A percentile compares a stretch with the other conserved stretches of the same genome.
Evolutionary conservation across 306 rosid species (phyloP).

Genomic region (Calophaca sinica): DNA sequence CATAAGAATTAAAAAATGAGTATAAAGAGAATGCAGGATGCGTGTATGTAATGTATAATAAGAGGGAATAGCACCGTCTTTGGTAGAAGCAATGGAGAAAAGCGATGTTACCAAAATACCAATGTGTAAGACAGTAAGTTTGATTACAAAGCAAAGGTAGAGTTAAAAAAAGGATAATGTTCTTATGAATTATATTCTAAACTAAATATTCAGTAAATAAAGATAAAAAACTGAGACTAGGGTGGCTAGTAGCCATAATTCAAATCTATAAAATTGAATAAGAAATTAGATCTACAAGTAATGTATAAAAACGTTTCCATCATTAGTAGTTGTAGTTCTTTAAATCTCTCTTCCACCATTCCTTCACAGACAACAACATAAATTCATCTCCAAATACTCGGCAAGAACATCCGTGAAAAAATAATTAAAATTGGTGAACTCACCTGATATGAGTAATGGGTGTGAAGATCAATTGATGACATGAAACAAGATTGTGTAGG

Average conservation of each 20-base stretch:
- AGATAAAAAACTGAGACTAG: conserved; percentile 17
- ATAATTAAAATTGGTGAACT: conserved; percentile 25
- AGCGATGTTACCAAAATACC: neutral
- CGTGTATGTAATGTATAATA: neutral
- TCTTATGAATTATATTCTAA: conserved; percentile 6
- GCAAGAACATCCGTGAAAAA: conserved; percentile 1
- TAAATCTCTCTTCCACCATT: conserved; percentile 26
- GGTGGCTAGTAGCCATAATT: conserved; percentile 6
- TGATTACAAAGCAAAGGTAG: conserved; percentile 10
- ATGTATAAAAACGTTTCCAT: neutral
- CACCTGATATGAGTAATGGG: conserved; percentile 99
- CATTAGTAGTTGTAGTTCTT: conserved; percentile 25
- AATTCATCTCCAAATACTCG: conserved; percentile 1
- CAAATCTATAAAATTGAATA: conserved; percentile 13
- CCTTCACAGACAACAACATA: neutral
- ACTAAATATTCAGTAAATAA: conserved; percentile 3
- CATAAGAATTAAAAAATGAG: conserved; percentile 26
- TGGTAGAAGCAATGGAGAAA: conserved; percentile 23
- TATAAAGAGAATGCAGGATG: conserved; percentile 5
- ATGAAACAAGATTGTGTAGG: conserved; percentile 99
- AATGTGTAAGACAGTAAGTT: conserved; percentile 2
- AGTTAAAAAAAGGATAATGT: neutral
- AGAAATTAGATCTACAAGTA: conserved; percentile 15
- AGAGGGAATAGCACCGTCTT: neutral
- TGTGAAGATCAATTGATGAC: conserved; percentile 97